phyloP scores from a whole-genome alignment of 495 filamentous ascomycete genomes.

The Delitschia confertaspora region DNA sequence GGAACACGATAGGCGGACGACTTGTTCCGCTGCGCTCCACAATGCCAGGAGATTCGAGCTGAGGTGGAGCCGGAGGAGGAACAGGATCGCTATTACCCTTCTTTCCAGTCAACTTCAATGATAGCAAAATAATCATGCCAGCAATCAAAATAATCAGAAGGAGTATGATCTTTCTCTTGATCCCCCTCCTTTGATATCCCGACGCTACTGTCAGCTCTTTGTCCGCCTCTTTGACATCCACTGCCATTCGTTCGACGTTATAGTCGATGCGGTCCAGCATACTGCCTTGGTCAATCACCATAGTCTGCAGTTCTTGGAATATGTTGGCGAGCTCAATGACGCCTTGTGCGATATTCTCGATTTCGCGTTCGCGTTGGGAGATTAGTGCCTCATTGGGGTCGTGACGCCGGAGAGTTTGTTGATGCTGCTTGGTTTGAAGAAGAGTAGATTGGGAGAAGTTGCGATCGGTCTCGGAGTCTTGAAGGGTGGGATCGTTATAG shows the following conservation, averaged over 20 bases:
- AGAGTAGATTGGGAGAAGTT: conserved; percentile 85
- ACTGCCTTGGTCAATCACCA: conserved; percentile 97
- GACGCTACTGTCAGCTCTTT: conserved; percentile 80
- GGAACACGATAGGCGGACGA: conserved; percentile 3
- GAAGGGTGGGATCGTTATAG: conserved; percentile 69
- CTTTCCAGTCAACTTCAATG: conserved; percentile 61
- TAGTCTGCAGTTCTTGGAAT: conserved; percentile 88
- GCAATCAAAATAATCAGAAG: conserved; percentile 74
- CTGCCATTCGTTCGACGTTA: conserved; percentile 87
- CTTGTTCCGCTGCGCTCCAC: not conserved
- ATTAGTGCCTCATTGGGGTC: conserved; percentile 78
- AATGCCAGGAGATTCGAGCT: conserved; percentile 3
- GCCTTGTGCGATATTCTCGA: conserved; percentile 93
- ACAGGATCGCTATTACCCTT: conserved; percentile 1
- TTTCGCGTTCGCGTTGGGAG: conserved; percentile 88
- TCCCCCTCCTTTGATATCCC: conserved; percentile 79
- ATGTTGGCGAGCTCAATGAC: conserved; percentile 95
- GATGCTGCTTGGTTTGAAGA: conserved; percentile 53
- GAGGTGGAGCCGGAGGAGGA: conserved; percentile 5
- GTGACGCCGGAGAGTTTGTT: conserved; percentile 51
- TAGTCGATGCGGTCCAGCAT: conserved; percentile 98
- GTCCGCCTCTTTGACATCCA: conserved; percentile 81
- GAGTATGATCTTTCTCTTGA: conserved; percentile 84
- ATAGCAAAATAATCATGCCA: conserved; percentile 76
- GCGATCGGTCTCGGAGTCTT: conserved; percentile 85